phyloP scores from a whole-genome alignment of 2,329 filamentous ascomycete genomes.

The Arthrobotrys entomopaga region DNA sequence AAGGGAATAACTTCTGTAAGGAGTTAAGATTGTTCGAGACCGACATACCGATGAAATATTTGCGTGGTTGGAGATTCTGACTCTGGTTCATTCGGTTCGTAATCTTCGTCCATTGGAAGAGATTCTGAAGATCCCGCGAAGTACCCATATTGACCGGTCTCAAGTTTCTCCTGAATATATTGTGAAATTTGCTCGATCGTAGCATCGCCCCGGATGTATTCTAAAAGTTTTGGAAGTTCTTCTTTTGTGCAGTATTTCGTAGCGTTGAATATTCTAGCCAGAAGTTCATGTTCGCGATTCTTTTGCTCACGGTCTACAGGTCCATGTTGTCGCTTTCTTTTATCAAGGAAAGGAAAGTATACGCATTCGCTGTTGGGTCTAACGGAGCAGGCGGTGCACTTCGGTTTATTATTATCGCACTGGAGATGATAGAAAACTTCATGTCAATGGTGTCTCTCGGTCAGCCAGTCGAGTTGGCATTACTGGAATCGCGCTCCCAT shows the following conservation, averaged over 20 bases:
- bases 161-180: slow-evolving; percentile 44
- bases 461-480: too few relatives aligned
- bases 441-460: neutral
- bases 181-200: slow-evolving; percentile 42
- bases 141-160: slow-evolving; percentile 4
- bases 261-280: slow-evolving; percentile 45
- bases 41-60: slow-evolving; percentile 26
- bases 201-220: slow-evolving; percentile 36
- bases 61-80: neutral
- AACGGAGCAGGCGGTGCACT: slow-evolving; percentile 46
- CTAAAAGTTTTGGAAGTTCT: slow-evolving; percentile 38
- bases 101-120: neutral
- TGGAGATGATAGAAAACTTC: slow-evolving; percentile 12
- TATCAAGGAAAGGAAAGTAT: slow-evolving; percentile 51
- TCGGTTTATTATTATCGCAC: slow-evolving; percentile 54
- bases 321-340: slow-evolving; percentile 46
- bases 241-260: slow-evolving; percentile 49
- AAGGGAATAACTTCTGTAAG: neutral
- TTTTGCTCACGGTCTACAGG: slow-evolving; percentile 25
- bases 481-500: too few relatives aligned
- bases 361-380: slow-evolving; percentile 50
- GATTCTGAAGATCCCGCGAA: slow-evolving; percentile 3
- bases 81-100: slow-evolving; percentile 5
- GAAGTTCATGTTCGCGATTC: slow-evolving; percentile 32
- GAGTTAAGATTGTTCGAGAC: neutral